Conservation (phyloP, 257 asterid genomes). For the Jasminum sambac region DNA sequence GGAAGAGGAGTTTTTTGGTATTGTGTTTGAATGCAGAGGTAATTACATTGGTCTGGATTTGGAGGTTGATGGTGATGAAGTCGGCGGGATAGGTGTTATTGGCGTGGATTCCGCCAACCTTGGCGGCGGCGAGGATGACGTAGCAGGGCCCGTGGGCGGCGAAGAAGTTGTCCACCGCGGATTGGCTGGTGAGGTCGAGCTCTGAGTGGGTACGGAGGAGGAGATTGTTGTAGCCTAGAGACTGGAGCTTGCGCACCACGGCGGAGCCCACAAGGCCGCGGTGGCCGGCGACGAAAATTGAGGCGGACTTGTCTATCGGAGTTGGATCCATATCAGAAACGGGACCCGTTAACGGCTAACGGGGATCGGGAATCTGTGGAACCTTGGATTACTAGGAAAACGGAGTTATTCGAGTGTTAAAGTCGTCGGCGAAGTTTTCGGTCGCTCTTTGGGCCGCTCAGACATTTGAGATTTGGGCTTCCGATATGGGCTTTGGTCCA, state of each 20-base stretch:
- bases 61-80: constrained; percentile 87
- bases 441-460: background rate
- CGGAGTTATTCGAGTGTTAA: background rate
- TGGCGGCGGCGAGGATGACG: constrained; percentile 92
- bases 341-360: background rate
- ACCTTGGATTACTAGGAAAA: background rate
- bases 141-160: constrained; percentile 55
- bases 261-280: constrained; percentile 94
- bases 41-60: constrained; percentile 87
- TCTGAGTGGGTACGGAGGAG: constrained; percentile 83
- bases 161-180: constrained; percentile 79
- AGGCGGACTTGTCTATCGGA: constrained; percentile 52
- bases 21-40: constrained; percentile 61
- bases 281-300: constrained; percentile 88
- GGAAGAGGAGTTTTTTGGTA: constrained; percentile 64
- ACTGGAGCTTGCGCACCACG: constrained; percentile 59
- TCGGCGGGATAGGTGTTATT: constrained; percentile 89
- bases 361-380: background rate
- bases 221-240: constrained; percentile 63
- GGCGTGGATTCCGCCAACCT: constrained; percentile 96
- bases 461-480: background rate
- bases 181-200: constrained; percentile 84
- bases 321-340: constrained; percentile 32
- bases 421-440: background rate
- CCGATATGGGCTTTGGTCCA: background rate